A percentile compares a stretch with the other conserved stretches of the same genome.
Evolutionary conservation across 2,329 filamentous ascomycete species (phyloP).

Genomic region (Botryotinia convoluta): DNA sequence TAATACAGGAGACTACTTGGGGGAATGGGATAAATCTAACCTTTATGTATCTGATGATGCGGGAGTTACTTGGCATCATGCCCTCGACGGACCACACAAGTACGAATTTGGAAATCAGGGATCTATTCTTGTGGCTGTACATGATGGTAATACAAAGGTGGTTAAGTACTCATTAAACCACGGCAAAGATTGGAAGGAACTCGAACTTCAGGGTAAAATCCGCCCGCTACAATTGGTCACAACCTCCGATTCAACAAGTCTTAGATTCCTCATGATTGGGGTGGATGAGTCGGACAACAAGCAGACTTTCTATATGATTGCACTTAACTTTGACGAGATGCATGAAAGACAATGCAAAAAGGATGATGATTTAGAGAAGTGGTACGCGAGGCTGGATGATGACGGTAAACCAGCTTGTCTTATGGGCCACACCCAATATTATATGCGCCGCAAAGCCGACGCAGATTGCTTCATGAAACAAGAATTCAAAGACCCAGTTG

Average conservation of each 20-base stretch:
- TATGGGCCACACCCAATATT: conserved; percentile 94
- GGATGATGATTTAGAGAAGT: conserved; percentile 85
- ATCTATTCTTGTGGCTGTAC: conserved; percentile 79
- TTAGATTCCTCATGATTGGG: conserved; percentile 82
- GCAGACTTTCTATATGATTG: conserved; percentile 60
- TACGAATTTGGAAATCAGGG: conserved; percentile 96
- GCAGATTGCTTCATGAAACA: conserved; percentile 86
- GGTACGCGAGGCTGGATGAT: conserved; percentile 79
- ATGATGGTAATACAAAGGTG: conserved; percentile 61
- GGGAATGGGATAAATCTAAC: conserved; percentile 68
- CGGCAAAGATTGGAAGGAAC: conserved; percentile 75
- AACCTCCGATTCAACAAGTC: conserved; percentile 85
- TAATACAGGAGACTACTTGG: conserved; percentile 76
- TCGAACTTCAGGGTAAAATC: conserved; percentile 69
- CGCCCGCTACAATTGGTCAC: conserved; percentile 76
- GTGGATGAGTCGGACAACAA: conserved; percentile 52
- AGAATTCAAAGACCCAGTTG: conserved; percentile 75
- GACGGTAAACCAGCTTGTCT: conserved; percentile 81
- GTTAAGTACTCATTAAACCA: conserved; percentile 82
- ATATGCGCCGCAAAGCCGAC: conserved; percentile 77
- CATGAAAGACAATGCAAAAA: conserved; percentile 76
- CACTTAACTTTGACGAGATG: conserved; percentile 80
- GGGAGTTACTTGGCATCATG: conserved; percentile 76
- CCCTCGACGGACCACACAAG: conserved; percentile 79
- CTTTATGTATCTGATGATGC: conserved; percentile 90